Evolutionary conservation across 2,329 filamentous ascomycete species (phyloP).

Genomic region (Colletotrichum musae): DNA sequence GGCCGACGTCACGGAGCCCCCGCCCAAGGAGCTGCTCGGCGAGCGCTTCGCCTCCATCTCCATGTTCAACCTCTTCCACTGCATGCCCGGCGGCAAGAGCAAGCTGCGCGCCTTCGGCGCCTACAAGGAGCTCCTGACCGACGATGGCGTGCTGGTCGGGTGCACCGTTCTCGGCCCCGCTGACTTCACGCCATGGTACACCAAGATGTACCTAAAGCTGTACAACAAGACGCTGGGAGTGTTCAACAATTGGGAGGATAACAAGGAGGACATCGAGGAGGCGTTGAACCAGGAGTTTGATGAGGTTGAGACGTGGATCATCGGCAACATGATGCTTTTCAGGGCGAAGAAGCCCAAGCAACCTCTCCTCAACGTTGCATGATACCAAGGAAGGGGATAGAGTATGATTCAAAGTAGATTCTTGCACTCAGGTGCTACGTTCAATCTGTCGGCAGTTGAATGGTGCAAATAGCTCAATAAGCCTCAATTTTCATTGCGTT

Average conservation of each 20-base stretch:
- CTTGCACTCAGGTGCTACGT: no score
- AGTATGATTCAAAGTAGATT: neutral
- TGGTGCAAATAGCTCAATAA: no score
- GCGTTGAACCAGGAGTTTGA: slow-evolving; percentile 54
- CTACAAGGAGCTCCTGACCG: slow-evolving; percentile 50
- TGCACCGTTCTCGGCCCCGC: slow-evolving; percentile 54
- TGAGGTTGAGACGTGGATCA: slow-evolving; percentile 55
- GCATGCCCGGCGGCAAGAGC: slow-evolving; percentile 51
- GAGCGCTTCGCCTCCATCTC: slow-evolving; percentile 58
- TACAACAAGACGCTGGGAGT: slow-evolving; percentile 53
- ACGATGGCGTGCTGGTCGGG: slow-evolving; percentile 55
- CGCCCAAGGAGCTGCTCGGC: slow-evolving; percentile 46
- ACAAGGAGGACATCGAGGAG: slow-evolving; percentile 49
- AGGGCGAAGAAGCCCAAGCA: slow-evolving; percentile 49
- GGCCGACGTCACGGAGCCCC: slow-evolving; percentile 53
- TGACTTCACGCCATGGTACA: slow-evolving; percentile 46
- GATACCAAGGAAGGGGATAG: neutral
- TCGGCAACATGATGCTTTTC: slow-evolving; percentile 57
- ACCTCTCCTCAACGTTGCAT: slow-evolving; percentile 41
- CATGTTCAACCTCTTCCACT: slow-evolving; percentile 60
- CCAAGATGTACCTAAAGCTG: slow-evolving; percentile 40
- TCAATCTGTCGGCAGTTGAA: no score
- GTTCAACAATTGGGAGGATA: slow-evolving; percentile 58
- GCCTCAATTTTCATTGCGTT: no score
- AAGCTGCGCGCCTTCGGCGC: slow-evolving; percentile 51